phyloP scores from a whole-genome alignment of 768 basidiomycete genomes.

The Termitomyces sp. region DNA sequence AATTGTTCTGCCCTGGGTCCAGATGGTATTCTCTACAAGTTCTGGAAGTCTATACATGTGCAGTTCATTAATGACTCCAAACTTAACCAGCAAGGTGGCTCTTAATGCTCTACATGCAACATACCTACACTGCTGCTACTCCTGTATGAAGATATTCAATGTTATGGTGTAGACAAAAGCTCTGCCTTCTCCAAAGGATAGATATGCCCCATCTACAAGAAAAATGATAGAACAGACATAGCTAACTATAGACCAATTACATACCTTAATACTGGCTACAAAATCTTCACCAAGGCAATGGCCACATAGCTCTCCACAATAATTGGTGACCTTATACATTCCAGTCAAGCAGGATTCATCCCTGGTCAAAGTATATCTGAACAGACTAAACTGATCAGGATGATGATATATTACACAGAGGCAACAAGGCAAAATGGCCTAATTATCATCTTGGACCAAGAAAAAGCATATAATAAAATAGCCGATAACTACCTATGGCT shows the following conservation, averaged over 20 bases:
- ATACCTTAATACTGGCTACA: slow-evolving; percentile 30
- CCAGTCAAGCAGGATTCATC: not conserved
- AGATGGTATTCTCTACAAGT: too few species aligned
- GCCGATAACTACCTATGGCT: not conserved
- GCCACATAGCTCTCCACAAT: not conserved
- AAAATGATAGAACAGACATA: slow-evolving; percentile 10
- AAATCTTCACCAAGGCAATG: not conserved
- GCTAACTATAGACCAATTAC: slow-evolving; percentile 33
- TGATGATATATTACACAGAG: not conserved
- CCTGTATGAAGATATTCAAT: too few species aligned
- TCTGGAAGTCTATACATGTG: too few species aligned
- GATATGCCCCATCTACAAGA: too few species aligned
- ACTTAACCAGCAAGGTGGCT: too few species aligned
- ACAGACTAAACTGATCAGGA: not conserved
- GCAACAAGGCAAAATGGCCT: not conserved
- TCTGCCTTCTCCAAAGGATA: too few species aligned
- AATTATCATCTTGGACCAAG: not conserved
- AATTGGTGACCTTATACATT: not conserved
- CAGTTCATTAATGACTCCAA: too few species aligned
- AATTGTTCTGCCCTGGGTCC: too few species aligned
- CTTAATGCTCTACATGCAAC: too few species aligned
- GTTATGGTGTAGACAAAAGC: too few species aligned
- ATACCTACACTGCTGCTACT: too few species aligned
- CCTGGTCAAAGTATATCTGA: not conserved
- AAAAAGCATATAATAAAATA: not conserved